A percentile compares a stretch with the other conserved stretches of the same genome.
Conservation (phyloP, 768 basidiomycete species). For the Phaffia tasmanica region DNA sequence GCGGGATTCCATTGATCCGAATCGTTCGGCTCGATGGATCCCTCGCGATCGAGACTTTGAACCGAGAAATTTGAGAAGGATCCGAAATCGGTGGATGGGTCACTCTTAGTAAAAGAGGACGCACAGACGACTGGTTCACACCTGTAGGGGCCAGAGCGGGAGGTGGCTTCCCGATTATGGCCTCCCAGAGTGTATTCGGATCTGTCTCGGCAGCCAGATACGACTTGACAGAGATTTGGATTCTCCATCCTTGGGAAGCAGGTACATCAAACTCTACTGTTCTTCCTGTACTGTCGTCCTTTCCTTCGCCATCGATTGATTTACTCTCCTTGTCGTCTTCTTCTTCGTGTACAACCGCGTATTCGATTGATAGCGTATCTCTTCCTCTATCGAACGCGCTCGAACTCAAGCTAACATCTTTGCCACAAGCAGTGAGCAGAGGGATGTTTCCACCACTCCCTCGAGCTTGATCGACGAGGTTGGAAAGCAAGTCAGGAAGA, state of each 20-base stretch:
- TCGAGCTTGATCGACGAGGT: slow-evolving; percentile 67
- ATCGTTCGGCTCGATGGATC: slow-evolving; percentile 56
- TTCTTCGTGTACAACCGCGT: slow-evolving; percentile 62
- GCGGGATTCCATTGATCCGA: slow-evolving; percentile 74
- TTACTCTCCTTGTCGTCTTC: slow-evolving; percentile 45
- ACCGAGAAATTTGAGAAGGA: slow-evolving; percentile 65
- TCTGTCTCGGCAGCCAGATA: slow-evolving; percentile 30
- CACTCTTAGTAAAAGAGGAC: slow-evolving; percentile 50
- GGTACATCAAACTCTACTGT: slow-evolving; percentile 74
- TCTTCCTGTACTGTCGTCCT: slow-evolving; percentile 47
- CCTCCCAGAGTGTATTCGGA: slow-evolving; percentile 27
- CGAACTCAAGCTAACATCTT: slow-evolving; percentile 67
- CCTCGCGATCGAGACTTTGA: slow-evolving; percentile 65
- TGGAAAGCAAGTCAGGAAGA: slow-evolving; percentile 70
- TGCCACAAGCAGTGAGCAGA: slow-evolving; percentile 62
- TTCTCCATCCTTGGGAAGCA: slow-evolving; percentile 69
- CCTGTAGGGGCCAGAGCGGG: too few species aligned
- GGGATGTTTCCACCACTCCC: slow-evolving; percentile 66
- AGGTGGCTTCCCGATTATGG: slow-evolving; percentile 44
- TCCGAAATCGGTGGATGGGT: slow-evolving; percentile 61
- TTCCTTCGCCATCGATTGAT: neutral
- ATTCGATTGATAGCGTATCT: slow-evolving; percentile 70
- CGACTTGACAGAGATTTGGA: slow-evolving; percentile 50
- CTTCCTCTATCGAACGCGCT: slow-evolving; percentile 69
- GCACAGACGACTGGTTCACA: slow-evolving; percentile 29